A percentile compares a stretch with the other conserved stretches of the same genome.
phyloP scores from a whole-genome alignment of 176 grass and related monocot species.

The Avena sativa region DNA sequence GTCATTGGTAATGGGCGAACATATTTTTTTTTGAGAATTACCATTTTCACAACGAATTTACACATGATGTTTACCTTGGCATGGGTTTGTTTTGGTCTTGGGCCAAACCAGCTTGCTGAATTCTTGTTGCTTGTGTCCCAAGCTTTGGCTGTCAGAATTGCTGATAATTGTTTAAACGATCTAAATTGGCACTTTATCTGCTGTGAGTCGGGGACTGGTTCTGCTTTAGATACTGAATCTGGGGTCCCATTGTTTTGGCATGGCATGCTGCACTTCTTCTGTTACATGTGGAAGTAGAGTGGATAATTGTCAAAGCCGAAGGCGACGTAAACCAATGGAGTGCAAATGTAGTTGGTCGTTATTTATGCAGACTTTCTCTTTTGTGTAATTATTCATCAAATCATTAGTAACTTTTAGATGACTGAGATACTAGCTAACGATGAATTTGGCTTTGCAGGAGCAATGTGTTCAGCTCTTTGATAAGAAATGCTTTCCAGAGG shows the following conservation, averaged over 20 bases:
- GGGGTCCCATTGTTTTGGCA: conserved; percentile 8
- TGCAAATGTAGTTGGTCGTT: background rate
- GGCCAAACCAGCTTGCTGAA: background rate
- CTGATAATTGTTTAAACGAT: background rate
- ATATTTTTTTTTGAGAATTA: conserved; percentile 2
- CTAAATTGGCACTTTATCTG: background rate
- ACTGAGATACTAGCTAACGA: conserved; percentile 6
- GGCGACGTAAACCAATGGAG: background rate
- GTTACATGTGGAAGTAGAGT: conserved; percentile 31
- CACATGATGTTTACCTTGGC: background rate
- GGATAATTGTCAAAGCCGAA: conserved; percentile 25
- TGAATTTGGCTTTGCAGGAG: conserved; percentile 54
- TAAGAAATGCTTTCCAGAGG: conserved; percentile 8
- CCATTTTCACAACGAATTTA: background rate
- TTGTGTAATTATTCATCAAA: conserved; percentile 10
- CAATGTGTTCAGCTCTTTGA: conserved; percentile 77
- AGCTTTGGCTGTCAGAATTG: background rate
- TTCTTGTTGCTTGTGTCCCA: conserved; percentile 21
- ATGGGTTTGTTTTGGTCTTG: conserved; percentile 5
- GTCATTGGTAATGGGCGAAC: background rate
- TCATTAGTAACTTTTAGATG: background rate
- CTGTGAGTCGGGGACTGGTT: background rate
- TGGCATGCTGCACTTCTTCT: background rate
- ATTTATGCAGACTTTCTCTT: background rate
- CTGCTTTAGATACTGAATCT: conserved; percentile 30